Evolutionary conservation across 2,329 filamentous ascomycete species (phyloP).

Genomic region (Epichloe sp.): DNA sequence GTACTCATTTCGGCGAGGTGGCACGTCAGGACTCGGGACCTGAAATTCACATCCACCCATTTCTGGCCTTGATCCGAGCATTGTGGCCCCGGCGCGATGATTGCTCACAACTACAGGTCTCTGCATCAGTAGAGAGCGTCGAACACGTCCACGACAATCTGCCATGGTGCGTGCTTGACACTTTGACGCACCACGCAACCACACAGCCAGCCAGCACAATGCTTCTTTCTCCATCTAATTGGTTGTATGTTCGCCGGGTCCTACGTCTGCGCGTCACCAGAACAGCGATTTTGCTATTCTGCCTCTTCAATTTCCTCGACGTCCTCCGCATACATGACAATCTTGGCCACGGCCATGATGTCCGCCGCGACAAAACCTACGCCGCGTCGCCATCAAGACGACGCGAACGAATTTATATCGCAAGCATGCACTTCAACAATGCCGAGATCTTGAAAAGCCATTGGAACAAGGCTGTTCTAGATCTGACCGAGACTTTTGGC

Average conservation of each 20-base stretch:
- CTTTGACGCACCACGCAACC: neutral
- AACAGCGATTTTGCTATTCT: conserved; percentile 21
- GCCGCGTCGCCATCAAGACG: conserved; percentile 10
- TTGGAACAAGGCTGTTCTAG: conserved; percentile 49
- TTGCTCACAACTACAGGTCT: neutral
- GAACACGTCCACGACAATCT: neutral
- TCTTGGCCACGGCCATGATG: conserved; percentile 18
- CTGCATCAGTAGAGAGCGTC: neutral
- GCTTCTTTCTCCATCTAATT: conserved; percentile 17
- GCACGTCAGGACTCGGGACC: neutral
- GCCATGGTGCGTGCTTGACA: conserved; percentile 1
- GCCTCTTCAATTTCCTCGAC: conserved; percentile 26
- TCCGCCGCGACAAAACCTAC: conserved; percentile 8
- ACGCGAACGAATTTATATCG: conserved; percentile 46
- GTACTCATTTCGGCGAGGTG: neutral
- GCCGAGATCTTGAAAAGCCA: conserved; percentile 44
- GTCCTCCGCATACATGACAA: conserved; percentile 24
- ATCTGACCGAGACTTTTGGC: conserved; percentile 43
- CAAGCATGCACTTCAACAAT: conserved; percentile 57
- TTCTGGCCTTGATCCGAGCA: neutral
- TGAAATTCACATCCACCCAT: no score
- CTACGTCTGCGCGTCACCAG: conserved; percentile 22
- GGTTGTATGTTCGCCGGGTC: conserved; percentile 24
- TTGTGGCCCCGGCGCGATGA: neutral
- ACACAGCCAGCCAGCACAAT: conserved; percentile 7